Base-by-base conservation (phyloP, 495 filamentous ascomycete genomes). In the Parachaetomium inaequale region DNA sequence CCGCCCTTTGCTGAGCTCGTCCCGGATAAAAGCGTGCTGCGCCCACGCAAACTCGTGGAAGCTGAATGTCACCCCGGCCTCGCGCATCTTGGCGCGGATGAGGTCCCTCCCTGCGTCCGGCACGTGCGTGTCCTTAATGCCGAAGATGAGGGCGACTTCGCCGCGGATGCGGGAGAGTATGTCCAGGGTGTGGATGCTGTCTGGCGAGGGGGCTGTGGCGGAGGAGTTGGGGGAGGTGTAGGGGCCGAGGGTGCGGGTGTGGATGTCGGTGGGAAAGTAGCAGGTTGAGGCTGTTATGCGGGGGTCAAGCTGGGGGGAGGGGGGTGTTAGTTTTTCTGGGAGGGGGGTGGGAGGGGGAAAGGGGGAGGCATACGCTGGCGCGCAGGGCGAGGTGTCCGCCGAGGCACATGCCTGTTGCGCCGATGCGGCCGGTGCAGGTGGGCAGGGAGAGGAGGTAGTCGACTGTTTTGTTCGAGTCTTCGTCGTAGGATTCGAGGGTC, bases 11-110 rank as follows among this genome's bases (percentile, higher is more conserved):
- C 87, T 92, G 49, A 93, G 79, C 75, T 98, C 93, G 69, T 96
- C 93, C n/a, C 93, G 84, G 69, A 98, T 96, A 68, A 98, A 98
- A 0, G 92, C 91, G 78, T 95, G 93, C 71, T 98, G 93, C 23
- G 93, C 91, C 84, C 91, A 92, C 19, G 93, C 89, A 61, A 88
- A 82, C 72, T 98, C 93, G 74, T 96, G 93, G 66, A 88, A 96
- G 70, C 87, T 86, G 68, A 94, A 96, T 10, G 81, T 75, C 3
- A 87, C 84, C 3, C 88, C 88, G 34, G 85, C 83, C 11, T 89
- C 89, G 66, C 92, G 84, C 65, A 98, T 79, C 42, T 89, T 93
- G 69, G 86, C 84, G 47, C 93, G 83, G 69, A 98, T 94, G 61
- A 95, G 70, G 73, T 98, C 93, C 17, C 93, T 82, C 26, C 93